Evolutionary conservation across 768 basidiomycete species (phyloP), one percentile per base, ranked within the genome.

Genomic region (Steccherinum ochraceum): DNA sequence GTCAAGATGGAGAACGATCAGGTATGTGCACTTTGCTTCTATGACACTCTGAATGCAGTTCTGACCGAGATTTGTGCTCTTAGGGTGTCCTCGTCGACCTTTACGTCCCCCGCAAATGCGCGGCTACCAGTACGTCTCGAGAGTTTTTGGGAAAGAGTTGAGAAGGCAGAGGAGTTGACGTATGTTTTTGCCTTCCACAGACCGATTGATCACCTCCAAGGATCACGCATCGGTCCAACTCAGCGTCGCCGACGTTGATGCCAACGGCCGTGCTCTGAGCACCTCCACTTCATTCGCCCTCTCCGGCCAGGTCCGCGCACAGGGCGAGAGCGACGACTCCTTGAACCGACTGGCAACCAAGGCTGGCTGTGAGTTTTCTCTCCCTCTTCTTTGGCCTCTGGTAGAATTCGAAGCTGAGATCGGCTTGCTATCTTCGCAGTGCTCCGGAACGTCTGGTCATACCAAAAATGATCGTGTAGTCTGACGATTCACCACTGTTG

Each of bases 41-140:
- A n/a, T n/a, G n/a, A 24, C 12, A 58, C 18, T 40, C 24, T 20
- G 52, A 7, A 53, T 24, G 19, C 18, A 13, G 3, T 45, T 44
- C 40, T 54, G 46, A 60, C 16, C 5, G 24, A 46, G 30, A 45
- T 24, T 48, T 16, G 3, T 48, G 41, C 35, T 30, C 51, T 58
- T 56, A 96, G 91, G 95, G 96, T 75, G 79, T 90, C 69, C 94
- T 99, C 71, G 96, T 99, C 67, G 96, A 98, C 80, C 93, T 99
- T 74, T 99, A 99, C 78, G 94, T 98, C 67, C 96, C 96, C 72
- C 91, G 96, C 81, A 98, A 98, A 74, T 98, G 96, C 72, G 83
- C 93, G 67, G 93, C 94, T 49, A 95, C 93, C 62, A 94, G 93
- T 96, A 66, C 68, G 90, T 82, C 52, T 53, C 53, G n/a, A 48